Base-by-base conservation (phyloP, 2,329 filamentous ascomycete genomes). In the Cytospora chrysosperma region DNA sequence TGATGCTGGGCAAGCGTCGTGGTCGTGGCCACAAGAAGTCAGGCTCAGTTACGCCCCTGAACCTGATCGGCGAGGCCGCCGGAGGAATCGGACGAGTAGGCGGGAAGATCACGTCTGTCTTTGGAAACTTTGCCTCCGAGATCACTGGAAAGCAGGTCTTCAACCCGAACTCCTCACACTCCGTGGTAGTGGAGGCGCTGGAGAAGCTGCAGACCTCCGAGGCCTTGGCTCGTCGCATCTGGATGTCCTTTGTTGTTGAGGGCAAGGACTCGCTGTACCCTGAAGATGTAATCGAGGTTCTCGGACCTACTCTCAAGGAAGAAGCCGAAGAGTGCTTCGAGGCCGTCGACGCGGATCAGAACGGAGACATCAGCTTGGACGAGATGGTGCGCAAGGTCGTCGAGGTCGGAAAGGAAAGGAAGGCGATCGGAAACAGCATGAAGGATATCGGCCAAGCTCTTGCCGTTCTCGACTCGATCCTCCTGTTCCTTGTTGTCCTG, bases 241-340 rank as follows among this genome's bases (percentile, higher is more conserved):
- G 95, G 95, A 96, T 97, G 92, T 97, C 93, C 0, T 96, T 97
- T 73, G 95, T 97, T 1, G 87, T 95, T 4, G 94, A 98, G 76
- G 93, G 92, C 70, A 88, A 88, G 64, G 92, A 97, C 49, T 81
- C 88, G 0, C 81, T 99, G 10, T 91, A 85, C 69, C 76, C 85
- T 10, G 92, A 97, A 5, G 95, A 99, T 73, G 84, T 99, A 43
- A 74, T 88, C 32, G 94, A 98, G 74, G 94, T 98, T 12, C 88
- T 99, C 64, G 94, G 94, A 2, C 79, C 85, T 0, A 85, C 85
- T 7, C 88, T 90, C 70, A 86, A 87, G 67, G 80, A 85, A 0
- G 91, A 97, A 67, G 95, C 95, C 2, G 90, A 95, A 64, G 92
- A 97, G 75, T 90, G 89, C 61, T 98, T 98, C 73, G 78, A 79